phyloP scores from a whole-genome alignment of 2,329 filamentous ascomycete genomes.

The Ophiostoma himal-ulmi region DNA sequence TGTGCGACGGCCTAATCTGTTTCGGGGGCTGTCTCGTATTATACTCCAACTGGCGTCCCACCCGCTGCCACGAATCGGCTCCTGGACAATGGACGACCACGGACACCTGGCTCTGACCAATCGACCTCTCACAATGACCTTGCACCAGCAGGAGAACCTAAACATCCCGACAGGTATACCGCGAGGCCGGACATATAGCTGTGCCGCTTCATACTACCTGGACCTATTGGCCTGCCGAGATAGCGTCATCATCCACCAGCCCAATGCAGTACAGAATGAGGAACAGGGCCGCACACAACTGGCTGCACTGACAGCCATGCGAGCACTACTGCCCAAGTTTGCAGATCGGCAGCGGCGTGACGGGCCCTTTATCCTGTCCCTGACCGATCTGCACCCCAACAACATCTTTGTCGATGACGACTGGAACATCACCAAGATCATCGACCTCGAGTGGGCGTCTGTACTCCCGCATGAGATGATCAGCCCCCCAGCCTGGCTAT shows the following conservation, averaged over 20 bases:
- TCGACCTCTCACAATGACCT: constrained; percentile 26
- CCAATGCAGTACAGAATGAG: neutral
- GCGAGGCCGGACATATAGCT: neutral
- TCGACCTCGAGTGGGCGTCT: constrained; percentile 31
- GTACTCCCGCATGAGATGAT: neutral
- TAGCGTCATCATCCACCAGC: neutral
- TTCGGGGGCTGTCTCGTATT: constrained; percentile 30
- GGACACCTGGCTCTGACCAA: constrained; percentile 22
- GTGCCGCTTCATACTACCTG: neutral
- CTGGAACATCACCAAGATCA: constrained; percentile 32
- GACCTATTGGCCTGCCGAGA: neutral
- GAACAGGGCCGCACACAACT: neutral
- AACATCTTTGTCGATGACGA: constrained; percentile 33
- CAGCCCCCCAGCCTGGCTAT: neutral
- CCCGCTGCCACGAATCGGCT: constrained; percentile 30
- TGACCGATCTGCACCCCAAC: constrained; percentile 31
- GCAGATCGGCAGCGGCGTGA: neutral
- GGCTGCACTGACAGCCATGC: neutral
- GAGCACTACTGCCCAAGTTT: neutral
- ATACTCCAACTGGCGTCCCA: constrained; percentile 31
- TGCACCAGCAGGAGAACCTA: constrained; percentile 31
- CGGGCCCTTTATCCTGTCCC: constrained; percentile 24
- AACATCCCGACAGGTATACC: constrained; percentile 13
- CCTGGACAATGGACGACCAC: constrained; percentile 30
- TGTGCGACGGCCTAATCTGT: constrained; percentile 29